Base-by-base conservation (phyloP, 805 yeast species). In the Zygosaccharomyces lentus region DNA sequence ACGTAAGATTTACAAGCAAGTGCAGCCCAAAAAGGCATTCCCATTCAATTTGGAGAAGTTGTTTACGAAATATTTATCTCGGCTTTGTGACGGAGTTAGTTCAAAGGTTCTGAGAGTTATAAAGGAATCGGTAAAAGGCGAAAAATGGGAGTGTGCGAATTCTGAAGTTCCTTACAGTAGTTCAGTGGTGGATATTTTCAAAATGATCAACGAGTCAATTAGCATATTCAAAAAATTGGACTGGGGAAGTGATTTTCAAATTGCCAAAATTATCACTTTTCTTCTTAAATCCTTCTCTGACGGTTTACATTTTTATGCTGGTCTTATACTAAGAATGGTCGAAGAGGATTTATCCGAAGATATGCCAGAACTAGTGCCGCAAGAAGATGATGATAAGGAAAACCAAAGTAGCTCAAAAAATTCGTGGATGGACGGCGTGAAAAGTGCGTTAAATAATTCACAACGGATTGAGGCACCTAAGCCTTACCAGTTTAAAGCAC, bases 121-220 rank as follows among this genome's bases (percentile, higher is more conserved):
- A 4, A 65, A 70, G 12, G 72, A 76, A 23, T 80, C 91, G 0
- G 58, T 87, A 3, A 67, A 70, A 8, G 73, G 70, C 9, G 96
- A 89, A 59, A 56, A 58, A 1, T 81, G 82, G 61, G 67, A 71
- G 41, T 79, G 82, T 0, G 56, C 80, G 13, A 78, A 78, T 50
- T 69, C 71, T 36, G 68, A 64, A 1, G 68, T 69, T 5, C 57
- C 57, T 1, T 72, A 72, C 56, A 80, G 87, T 49, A 69, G 78
- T 2, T 84, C 91, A 0, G 85, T 84, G 1, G 59, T 76, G 17
- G 93, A 86, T 59, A 73, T 84, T 10, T 83, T 84, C 61, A 72
- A 78, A 8, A 71, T 85, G 60, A 73, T 85, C 29, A 75, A 75
- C 48, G 80, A 80, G 43, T 74, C 79, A 9, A 59, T 86, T 16